phyloP scores from a whole-genome alignment of 768 basidiomycete species.

The Pisolithus sp. region DNA sequence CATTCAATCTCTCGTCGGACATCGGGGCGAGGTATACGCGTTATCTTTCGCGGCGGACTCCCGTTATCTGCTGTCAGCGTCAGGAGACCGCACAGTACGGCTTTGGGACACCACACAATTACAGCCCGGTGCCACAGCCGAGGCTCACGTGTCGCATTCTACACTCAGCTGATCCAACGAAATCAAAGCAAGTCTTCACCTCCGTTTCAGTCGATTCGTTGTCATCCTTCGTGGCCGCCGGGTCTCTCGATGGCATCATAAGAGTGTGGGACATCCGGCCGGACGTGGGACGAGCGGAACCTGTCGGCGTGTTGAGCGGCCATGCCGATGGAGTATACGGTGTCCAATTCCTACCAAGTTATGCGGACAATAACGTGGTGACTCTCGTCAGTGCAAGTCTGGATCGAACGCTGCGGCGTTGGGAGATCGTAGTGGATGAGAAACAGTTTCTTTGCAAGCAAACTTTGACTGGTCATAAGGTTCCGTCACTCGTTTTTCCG shows the following conservation, averaged over 20 bases:
- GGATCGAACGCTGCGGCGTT: slow-evolving; percentile 33
- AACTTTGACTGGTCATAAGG: slow-evolving; percentile 28
- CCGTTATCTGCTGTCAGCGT: slow-evolving; percentile 28
- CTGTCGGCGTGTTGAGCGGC: slow-evolving; percentile 19
- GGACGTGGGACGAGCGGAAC: slow-evolving; percentile 22
- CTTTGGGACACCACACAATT: slow-evolving; percentile 29
- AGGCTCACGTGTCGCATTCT: slow-evolving; percentile 18
- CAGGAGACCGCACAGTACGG: slow-evolving; percentile 30
- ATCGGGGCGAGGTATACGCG: slow-evolving; percentile 31
- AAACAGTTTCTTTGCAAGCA: slow-evolving; percentile 22
- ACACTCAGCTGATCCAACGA: slow-evolving; percentile 9
- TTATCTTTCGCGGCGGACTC: slow-evolving; percentile 32
- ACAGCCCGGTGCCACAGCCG: slow-evolving; percentile 14
- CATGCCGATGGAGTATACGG: slow-evolving; percentile 26
- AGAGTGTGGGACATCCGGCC: slow-evolving; percentile 46
- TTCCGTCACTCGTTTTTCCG: slow-evolving; percentile 4
- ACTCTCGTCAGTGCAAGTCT: slow-evolving; percentile 26
- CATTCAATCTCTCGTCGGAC: slow-evolving; percentile 26
- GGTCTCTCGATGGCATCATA: slow-evolving; percentile 45
- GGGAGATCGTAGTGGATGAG: slow-evolving; percentile 35
- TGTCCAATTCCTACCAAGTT: slow-evolving; percentile 25
- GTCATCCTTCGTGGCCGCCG: slow-evolving; percentile 44
- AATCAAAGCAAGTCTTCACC: slow-evolving; percentile 23
- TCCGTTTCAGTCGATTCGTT: slow-evolving; percentile 22
- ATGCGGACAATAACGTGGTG: slow-evolving; percentile 19